Evolutionary conservation across 768 basidiomycete species (phyloP), one percentile per base, ranked within the genome.

Genomic region (Auricularia auricula-judae): DNA sequence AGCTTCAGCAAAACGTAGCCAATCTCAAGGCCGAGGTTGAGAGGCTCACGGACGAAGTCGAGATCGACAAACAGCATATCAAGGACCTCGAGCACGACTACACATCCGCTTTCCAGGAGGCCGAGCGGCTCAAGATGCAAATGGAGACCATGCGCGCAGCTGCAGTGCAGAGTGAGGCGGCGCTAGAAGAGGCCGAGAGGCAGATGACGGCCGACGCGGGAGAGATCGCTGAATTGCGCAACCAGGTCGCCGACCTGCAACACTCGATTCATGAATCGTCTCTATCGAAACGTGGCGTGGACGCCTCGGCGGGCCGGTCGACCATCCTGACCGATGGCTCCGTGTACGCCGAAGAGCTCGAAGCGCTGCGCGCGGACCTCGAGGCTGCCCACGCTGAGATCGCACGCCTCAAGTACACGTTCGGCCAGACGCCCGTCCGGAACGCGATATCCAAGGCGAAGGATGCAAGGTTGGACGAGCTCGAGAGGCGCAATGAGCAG

Each of bases 391-490:
- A 91, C 71, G 83, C 76, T 70, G 89, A 93, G 72, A 87, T 91
- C 65, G 87, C 86, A 0, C 81, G 83, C 44, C 76, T 94, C 53
- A 82, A 80, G n/a, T 79, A 83, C 0, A 70, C 88, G 36, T 76
- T 93, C 54, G 81, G 80, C 36, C 87, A 89, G 67, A 90, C 86
- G 21, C 89, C 88, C 16, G 86, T 85, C 63, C 81, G 86, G 12
- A 87, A 86, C 69, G 89, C 91, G 0, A 83, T 93, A 64, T 87
- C 89, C 29, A 84, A 83, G 66, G 88, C 87, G 18, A 88, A 86
- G 69, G 89, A 93, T 56, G 76, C 83, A 35, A 86, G 84, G 72
- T 86, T 94, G 56, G 86, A 88, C 69, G 79, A 85, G 67, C 76
- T 96, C 63, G 87, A 92, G 75, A 81, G 80, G 66, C 87, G 91